Percentiles rank a stretch among this genome's conserved stretches.
phyloP scores from a whole-genome alignment of 768 basidiomycete species.

The Gymnopilus dilepis region DNA sequence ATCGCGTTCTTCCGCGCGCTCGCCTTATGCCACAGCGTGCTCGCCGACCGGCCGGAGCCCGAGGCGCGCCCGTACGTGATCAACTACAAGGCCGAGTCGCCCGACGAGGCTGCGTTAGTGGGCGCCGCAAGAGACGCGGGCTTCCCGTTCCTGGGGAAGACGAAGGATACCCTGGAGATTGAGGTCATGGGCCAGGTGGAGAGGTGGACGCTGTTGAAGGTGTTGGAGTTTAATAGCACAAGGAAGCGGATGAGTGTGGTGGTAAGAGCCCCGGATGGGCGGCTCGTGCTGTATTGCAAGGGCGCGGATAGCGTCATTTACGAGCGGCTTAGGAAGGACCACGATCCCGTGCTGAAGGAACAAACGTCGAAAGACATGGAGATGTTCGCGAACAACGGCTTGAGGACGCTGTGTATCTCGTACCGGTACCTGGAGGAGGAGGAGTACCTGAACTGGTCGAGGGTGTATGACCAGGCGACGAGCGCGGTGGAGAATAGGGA shows the following conservation, averaged over 20 bases:
- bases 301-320: constrained; percentile 98
- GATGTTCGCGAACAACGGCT: constrained; percentile 88
- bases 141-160: constrained; percentile 84
- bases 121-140: constrained; percentile 91
- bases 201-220: constrained; percentile 76
- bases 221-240: constrained; percentile 93
- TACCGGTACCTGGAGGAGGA: constrained; percentile 80
- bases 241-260: constrained; percentile 96
- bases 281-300: constrained; percentile 87
- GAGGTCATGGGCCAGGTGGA: constrained; percentile 92
- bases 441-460: constrained; percentile 83
- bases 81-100: constrained; percentile 95
- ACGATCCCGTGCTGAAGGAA: constrained; percentile 75
- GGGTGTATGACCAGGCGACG: constrained; percentile 82
- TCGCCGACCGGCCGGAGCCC: constrained; percentile 77
- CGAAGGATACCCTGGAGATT: constrained; percentile 80
- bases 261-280: constrained; percentile 83
- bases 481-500: constrained; percentile 81
- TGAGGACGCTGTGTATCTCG: constrained; percentile 91
- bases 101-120: constrained; percentile 94
- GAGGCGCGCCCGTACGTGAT: constrained; percentile 62
- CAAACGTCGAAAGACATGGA: constrained; percentile 90
- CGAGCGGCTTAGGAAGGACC: constrained; percentile 76
- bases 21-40: constrained; percentile 92
- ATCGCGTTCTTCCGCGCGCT: constrained; percentile 93